phyloP scores from a whole-genome alignment of 371 early-diverging fungal species.

The Syncephalastrum contaminatum region DNA sequence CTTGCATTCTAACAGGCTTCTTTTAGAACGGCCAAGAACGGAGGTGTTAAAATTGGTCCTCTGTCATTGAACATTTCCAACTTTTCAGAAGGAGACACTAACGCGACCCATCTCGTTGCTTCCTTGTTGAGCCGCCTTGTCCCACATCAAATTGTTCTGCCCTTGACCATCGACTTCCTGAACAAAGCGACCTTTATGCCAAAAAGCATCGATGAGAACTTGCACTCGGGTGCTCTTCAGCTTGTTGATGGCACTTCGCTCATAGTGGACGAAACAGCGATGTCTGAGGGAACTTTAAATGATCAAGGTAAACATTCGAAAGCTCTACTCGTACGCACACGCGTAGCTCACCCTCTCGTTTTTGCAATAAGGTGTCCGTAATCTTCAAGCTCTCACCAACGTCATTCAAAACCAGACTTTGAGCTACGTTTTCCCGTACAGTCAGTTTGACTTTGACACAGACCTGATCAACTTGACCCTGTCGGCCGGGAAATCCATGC shows the following conservation, averaged over 20 bases:
- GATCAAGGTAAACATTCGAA: slow-evolving; percentile 41
- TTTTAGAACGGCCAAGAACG: slow-evolving; percentile 32
- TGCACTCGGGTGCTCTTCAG: slow-evolving; percentile 60
- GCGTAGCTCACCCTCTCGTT: not conserved
- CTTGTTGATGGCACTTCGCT: slow-evolving; percentile 54
- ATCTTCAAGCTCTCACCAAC: slow-evolving; percentile 55
- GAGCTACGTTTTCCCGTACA: slow-evolving; percentile 60
- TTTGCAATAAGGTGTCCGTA: slow-evolving; percentile 50
- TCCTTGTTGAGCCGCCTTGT: slow-evolving; percentile 34
- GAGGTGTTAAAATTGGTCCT: slow-evolving; percentile 48
- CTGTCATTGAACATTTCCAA: slow-evolving; percentile 45
- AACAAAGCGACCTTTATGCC: slow-evolving; percentile 54
- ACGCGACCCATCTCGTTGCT: slow-evolving; percentile 16
- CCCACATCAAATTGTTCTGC: slow-evolving; percentile 45
- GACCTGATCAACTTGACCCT: slow-evolving; percentile 52
- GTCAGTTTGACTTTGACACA: slow-evolving; percentile 59
- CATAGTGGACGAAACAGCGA: slow-evolving; percentile 59
- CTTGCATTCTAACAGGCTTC: slow-evolving; percentile 4
- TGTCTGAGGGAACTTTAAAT: slow-evolving; percentile 61
- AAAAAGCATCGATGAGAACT: slow-evolving; percentile 45
- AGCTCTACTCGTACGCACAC: not conserved
- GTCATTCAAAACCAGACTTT: slow-evolving; percentile 56
- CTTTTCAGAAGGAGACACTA: slow-evolving; percentile 25
- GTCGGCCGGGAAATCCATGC: slow-evolving; percentile 55
- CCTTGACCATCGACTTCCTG: slow-evolving; percentile 49